Evolutionary conservation across 139 green algal genomes (phyloP).

Genomic region (Pseudopediastrum boryanum): DNA sequence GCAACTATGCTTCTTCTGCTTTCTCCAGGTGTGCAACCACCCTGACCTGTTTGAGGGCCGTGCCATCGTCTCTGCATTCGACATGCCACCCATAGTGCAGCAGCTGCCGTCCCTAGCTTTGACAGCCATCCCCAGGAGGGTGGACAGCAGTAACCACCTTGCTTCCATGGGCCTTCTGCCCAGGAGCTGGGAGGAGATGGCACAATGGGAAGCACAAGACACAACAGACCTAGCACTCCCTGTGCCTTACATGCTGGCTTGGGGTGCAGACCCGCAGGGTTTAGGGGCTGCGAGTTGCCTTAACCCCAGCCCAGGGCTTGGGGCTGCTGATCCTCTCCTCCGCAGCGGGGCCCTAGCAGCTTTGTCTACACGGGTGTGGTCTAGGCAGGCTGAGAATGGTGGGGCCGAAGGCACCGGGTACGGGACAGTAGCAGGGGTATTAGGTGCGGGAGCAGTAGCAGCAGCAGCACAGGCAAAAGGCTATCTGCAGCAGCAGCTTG

Average conservation of each 20-base stretch:
- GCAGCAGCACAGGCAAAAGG: constrained; percentile 1
- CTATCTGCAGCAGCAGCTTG: constrained; percentile 5
- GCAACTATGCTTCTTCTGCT: not conserved
- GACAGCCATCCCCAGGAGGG: not conserved
- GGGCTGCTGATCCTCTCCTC: too few relatives aligned
- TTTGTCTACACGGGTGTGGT: too few relatives aligned
- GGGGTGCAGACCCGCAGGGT: not conserved
- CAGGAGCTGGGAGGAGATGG: not conserved
- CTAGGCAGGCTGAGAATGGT: too few relatives aligned
- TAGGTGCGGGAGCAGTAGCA: not conserved
- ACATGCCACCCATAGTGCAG: constrained; percentile 68
- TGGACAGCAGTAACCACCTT: not conserved
- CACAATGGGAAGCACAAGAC: constrained; percentile 18
- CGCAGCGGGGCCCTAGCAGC: too few relatives aligned
- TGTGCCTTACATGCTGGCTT: too few relatives aligned
- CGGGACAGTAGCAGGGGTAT: not conserved
- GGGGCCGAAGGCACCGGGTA: too few relatives aligned
- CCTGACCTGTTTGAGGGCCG: constrained; percentile 97
- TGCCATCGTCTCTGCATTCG: constrained; percentile 89
- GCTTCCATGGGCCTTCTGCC: constrained; percentile 34
- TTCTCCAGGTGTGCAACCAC: constrained; percentile 94
- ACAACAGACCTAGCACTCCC: constrained; percentile 20
- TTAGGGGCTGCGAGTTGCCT: too few relatives aligned
- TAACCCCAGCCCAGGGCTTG: too few relatives aligned
- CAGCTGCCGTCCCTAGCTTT: constrained; percentile 43